Conservation (phyloP, 78 protist species). For the Polysphondylium violaceum region DNA sequence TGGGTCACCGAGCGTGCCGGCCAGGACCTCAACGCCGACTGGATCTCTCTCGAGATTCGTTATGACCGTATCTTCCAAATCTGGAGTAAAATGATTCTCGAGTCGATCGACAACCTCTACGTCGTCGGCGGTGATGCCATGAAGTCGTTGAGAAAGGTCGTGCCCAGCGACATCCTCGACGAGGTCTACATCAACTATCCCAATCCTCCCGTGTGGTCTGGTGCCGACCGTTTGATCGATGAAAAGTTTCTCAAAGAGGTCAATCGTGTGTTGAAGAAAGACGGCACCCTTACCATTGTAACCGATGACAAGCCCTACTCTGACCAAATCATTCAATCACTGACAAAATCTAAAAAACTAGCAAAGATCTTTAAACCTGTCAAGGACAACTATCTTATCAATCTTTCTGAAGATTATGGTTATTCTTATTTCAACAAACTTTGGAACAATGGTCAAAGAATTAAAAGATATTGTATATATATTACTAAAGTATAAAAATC, state of each 20-base stretch:
- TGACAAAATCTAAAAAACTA: slow-evolving; percentile 20
- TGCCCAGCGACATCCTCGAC: slow-evolving; percentile 36
- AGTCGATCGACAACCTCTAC: slow-evolving; percentile 73
- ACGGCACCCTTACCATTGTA: slow-evolving; percentile 78
- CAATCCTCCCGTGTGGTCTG: slow-evolving; percentile 87
- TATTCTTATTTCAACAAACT: slow-evolving; percentile 85
- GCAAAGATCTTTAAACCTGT: slow-evolving; percentile 62
- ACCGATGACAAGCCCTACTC: slow-evolving; percentile 79
- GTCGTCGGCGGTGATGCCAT: slow-evolving; percentile 83
- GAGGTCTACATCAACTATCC: slow-evolving; percentile 86
- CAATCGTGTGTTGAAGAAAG: slow-evolving; percentile 73
- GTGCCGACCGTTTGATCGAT: slow-evolving; percentile 73
- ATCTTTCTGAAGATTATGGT: slow-evolving; percentile 85
- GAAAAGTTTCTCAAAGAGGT: slow-evolving; percentile 47
- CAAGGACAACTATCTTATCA: slow-evolving; percentile 20
- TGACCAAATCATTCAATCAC: slow-evolving; percentile 29
- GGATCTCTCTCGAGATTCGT: slow-evolving; percentile 85
- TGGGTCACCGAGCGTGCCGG: slow-evolving; percentile 82
- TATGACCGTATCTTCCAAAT: slow-evolving; percentile 85
- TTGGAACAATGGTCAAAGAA: slow-evolving; percentile 83
- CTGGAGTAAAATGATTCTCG: slow-evolving; percentile 64
- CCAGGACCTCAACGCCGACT: slow-evolving; percentile 67
- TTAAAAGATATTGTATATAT: slow-evolving; percentile 79
- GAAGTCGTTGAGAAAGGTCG: background rate
- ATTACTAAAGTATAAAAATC: slow-evolving; percentile 26